Conservation (phyloP, 768 basidiomycete genomes). For the Hericium alpestre region DNA sequence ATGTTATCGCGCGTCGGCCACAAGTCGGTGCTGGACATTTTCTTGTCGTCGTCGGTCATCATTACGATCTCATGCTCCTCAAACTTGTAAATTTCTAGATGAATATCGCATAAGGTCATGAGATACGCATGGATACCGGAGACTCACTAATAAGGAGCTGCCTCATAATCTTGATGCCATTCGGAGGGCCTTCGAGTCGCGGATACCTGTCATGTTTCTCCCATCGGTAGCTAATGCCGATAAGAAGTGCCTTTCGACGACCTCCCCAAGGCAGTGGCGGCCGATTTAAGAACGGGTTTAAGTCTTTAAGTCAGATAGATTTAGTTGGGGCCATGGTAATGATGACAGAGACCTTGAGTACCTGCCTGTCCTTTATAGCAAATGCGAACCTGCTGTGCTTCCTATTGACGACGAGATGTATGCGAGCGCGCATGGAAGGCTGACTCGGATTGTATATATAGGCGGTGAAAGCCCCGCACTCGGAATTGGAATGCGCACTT, state of each 20-base stretch:
- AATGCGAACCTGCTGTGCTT: too few relatives aligned
- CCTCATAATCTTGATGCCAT: conserved; percentile 3
- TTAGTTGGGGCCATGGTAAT: too few relatives aligned
- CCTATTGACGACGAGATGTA: too few relatives aligned
- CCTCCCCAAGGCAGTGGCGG: not conserved
- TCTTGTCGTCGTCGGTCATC: conserved; percentile 9
- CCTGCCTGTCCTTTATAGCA: too few relatives aligned
- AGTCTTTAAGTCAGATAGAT: too few relatives aligned
- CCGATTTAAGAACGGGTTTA: too few relatives aligned
- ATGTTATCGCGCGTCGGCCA: conserved; percentile 10
- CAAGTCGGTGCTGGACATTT: not conserved
- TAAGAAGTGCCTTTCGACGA: not conserved
- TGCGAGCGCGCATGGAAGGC: too few relatives aligned
- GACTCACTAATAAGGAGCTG: conserved; percentile 3
- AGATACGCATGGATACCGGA: not conserved
- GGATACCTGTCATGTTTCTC: not conserved
- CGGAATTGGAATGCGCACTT: too few relatives aligned
- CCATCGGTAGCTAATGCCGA: not conserved
- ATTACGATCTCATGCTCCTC: conserved; percentile 3
- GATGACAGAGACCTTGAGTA: too few relatives aligned
- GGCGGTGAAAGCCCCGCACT: too few relatives aligned
- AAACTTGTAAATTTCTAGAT: not conserved
- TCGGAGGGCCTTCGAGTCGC: not conserved
- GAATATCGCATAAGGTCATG: not conserved
- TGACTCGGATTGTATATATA: too few relatives aligned